Percentiles rank a stretch among this genome's conserved stretches.
These are phyloP conservation scores for Suillus alpinus DNA, from an alignment of 768 basidiomycete genomes.

Conservation along the genomic window DNA sequence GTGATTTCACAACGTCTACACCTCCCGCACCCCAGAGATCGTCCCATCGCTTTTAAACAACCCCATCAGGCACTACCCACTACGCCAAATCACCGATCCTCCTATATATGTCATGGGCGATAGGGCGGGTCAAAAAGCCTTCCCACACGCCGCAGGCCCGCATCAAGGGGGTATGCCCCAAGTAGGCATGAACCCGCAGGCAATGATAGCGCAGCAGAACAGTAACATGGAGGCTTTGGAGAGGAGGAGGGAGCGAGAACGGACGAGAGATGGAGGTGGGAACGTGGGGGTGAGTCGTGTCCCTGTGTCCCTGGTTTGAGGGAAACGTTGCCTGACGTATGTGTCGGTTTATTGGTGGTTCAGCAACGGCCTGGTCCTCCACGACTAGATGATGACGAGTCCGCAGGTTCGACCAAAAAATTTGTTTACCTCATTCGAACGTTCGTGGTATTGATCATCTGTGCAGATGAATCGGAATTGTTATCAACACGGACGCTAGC, in stretches of 20 bases:
- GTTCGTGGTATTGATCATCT: neutral
- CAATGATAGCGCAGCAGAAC: conserved; percentile 72
- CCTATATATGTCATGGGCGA: conserved; percentile 70
- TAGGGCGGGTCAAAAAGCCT: conserved; percentile 68
- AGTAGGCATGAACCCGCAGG: conserved; percentile 43
- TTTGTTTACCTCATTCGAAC: neutral
- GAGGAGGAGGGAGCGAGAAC: conserved; percentile 57
- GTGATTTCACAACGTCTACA: neutral
- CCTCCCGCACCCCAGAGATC: conserved; percentile 43
- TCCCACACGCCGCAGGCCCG: conserved; percentile 32
- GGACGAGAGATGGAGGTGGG: conserved; percentile 45
- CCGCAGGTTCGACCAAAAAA: conserved; percentile 45
- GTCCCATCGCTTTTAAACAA: conserved; percentile 54
- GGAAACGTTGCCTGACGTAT: neutral
- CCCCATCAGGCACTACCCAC: conserved; percentile 69
- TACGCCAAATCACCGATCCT: conserved; percentile 64
- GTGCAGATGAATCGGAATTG: conserved; percentile 61
- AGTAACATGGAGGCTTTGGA: conserved; percentile 71
- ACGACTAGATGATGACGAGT: conserved; percentile 57
- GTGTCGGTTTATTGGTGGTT: neutral
- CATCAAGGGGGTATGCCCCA: conserved; percentile 25
- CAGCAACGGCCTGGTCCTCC: conserved; percentile 33
- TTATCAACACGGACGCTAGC: conserved; percentile 75
- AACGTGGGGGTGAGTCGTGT: conserved; percentile 35
- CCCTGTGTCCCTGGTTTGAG: neutral